Evolutionary conservation across 2,329 filamentous ascomycete genomes (phyloP).

Genomic region (Botrytis fabae): DNA sequence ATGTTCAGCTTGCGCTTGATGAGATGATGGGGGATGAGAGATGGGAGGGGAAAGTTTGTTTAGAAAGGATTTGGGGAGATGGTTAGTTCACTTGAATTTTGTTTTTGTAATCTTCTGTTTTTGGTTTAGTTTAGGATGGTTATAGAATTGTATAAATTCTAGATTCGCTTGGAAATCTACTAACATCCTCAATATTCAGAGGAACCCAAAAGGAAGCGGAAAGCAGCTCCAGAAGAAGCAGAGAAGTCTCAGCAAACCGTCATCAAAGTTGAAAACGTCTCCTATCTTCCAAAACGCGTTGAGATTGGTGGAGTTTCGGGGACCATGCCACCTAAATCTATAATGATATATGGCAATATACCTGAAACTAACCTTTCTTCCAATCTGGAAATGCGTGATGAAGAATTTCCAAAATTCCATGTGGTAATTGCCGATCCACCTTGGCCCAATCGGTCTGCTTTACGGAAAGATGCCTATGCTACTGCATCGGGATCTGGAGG

Average conservation of each 20-base stretch:
- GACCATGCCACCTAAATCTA: not conserved
- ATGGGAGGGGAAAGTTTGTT: conserved; percentile 41
- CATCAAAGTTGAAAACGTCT: not conserved
- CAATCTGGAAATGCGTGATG: not conserved
- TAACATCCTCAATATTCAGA: not conserved
- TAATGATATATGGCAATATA: conserved; percentile 3
- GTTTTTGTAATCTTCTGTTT: not conserved
- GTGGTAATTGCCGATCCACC: conserved; percentile 74
- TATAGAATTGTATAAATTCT: not conserved
- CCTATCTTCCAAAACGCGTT: not conserved
- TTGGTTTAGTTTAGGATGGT: not conserved
- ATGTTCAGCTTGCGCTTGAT: conserved; percentile 36
- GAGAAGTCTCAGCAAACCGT: not conserved
- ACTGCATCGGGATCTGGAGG: not conserved
- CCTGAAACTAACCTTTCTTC: not conserved
- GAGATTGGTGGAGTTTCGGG: not conserved
- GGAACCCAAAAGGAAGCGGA: not conserved
- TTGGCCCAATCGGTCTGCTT: conserved; percentile 77
- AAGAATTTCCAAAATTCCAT: conserved; percentile 56
- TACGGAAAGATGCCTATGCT: conserved; percentile 55
- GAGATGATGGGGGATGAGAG: conserved; percentile 30
- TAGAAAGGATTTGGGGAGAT: conserved; percentile 6
- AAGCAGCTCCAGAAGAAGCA: not conserved
- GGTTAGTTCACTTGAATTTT: not conserved
- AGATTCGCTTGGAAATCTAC: not conserved